phyloP scores from a whole-genome alignment of 2,329 filamentous ascomycete genomes.

The Aspergillus pseudoviridinutans region DNA sequence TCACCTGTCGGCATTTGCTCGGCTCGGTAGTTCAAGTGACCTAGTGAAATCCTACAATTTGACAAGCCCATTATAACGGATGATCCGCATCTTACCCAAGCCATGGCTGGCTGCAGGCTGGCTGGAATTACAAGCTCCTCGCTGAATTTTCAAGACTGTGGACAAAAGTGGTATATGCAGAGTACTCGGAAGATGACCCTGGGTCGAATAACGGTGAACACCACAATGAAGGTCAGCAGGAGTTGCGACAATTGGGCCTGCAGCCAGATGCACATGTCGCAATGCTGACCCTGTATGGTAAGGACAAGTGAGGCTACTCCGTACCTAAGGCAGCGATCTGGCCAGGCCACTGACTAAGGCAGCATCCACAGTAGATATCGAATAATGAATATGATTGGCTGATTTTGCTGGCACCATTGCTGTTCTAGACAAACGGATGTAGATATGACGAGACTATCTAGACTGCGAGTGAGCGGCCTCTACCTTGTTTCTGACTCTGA shows the following conservation, averaged over 20 bases:
- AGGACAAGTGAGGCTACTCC: background rate
- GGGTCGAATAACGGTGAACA: background rate
- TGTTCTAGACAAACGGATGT: background rate
- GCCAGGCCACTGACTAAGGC: background rate
- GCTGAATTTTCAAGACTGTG: background rate
- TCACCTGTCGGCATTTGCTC: background rate
- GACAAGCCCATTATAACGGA: background rate
- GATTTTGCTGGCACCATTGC: background rate
- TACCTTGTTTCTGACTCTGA: background rate
- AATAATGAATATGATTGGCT: background rate
- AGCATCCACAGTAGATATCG: background rate
- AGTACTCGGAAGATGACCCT: background rate
- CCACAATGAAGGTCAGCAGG: background rate
- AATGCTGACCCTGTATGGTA: background rate
- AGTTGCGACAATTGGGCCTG: background rate
- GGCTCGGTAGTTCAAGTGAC: background rate
- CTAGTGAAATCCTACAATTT: background rate
- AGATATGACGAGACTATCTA: background rate
- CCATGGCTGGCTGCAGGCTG: background rate
- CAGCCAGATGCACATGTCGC: background rate
- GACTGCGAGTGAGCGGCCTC: background rate
- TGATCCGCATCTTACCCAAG: background rate
- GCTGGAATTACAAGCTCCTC: background rate
- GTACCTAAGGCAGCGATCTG: background rate
- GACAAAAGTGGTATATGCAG: background rate